phyloP scores from a whole-genome alignment of 108 stramenopile species.

The Epithemia pelagica region DNA sequence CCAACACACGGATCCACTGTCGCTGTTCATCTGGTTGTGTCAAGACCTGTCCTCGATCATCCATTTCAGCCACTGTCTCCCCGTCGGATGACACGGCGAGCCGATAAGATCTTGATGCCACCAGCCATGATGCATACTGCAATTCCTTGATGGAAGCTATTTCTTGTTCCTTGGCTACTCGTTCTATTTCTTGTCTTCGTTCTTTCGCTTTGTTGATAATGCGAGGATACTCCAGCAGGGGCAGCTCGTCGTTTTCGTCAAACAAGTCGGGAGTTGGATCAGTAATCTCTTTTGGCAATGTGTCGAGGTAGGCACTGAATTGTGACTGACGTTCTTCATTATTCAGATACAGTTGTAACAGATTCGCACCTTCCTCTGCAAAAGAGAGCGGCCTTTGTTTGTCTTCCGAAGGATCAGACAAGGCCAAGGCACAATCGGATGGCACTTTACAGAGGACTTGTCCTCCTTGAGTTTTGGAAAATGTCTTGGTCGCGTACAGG shows the following conservation, averaged over 20 bases:
- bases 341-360: constrained; percentile 31
- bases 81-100: constrained; percentile 27
- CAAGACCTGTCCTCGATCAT: constrained; percentile 39
- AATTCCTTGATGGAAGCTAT: constrained; percentile 42
- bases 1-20: constrained; percentile 30
- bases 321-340: constrained; percentile 14
- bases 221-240: constrained; percentile 53
- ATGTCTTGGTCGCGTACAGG: constrained; percentile 42
- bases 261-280: constrained; percentile 64
- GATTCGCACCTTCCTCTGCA: constrained; percentile 41
- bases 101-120: constrained; percentile 39
- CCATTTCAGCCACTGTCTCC: constrained; percentile 11
- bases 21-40: constrained; percentile 25
- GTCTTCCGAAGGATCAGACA: constrained; percentile 41
- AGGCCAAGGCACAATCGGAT: constrained; percentile 55
- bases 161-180: constrained; percentile 25
- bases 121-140: constrained; percentile 59
- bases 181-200: constrained; percentile 27
- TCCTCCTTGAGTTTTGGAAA: constrained; percentile 38
- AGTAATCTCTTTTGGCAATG: constrained; percentile 16
- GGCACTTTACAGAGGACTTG: constrained; percentile 51
- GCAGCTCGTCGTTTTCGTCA: constrained; percentile 37
- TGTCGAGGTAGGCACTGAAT: constrained; percentile 39
- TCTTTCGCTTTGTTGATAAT: constrained; percentile 31
- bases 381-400: constrained; percentile 10